Conservation (phyloP, 108 stramenopile genomes). For the Cyclotella cryptica region DNA sequence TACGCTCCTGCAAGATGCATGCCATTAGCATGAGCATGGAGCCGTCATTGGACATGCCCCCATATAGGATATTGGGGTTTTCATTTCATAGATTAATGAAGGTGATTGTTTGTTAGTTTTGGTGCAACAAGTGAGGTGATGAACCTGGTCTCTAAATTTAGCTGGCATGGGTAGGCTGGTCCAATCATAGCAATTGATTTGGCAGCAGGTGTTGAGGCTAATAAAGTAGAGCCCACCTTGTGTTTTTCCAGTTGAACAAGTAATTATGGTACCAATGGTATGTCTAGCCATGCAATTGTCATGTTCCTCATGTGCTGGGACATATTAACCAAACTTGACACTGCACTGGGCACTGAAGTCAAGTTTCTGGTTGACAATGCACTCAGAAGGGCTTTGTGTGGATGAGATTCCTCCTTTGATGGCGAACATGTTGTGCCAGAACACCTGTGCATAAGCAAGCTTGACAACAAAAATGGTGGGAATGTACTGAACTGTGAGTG, state of each 20-base stretch:
- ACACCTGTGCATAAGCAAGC: neutral
- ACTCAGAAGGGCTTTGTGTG: neutral
- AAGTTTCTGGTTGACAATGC: neutral
- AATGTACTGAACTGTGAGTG: neutral
- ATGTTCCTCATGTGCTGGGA: conserved; percentile 35
- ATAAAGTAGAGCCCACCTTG: neutral
- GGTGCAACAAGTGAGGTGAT: neutral
- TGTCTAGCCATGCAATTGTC: conserved; percentile 34
- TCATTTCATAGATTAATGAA: too few relatives aligned
- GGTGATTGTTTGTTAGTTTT: too few relatives aligned
- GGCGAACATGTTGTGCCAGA: neutral
- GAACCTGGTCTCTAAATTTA: neutral
- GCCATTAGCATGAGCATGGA: too few relatives aligned
- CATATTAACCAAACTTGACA: neutral
- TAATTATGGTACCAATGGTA: conserved; percentile 1
- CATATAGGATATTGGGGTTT: too few relatives aligned
- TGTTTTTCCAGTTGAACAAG: neutral
- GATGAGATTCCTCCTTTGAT: neutral
- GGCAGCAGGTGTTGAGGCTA: neutral
- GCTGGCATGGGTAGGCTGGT: neutral
- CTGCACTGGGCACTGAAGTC: conserved; percentile 2
- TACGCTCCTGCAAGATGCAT: too few relatives aligned
- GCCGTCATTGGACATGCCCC: too few relatives aligned
- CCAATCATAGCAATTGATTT: neutral
- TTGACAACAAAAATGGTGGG: neutral